Base-by-base conservation (phyloP, 1,139 yeast genomes). In the Debaryomyces sp. region DNA sequence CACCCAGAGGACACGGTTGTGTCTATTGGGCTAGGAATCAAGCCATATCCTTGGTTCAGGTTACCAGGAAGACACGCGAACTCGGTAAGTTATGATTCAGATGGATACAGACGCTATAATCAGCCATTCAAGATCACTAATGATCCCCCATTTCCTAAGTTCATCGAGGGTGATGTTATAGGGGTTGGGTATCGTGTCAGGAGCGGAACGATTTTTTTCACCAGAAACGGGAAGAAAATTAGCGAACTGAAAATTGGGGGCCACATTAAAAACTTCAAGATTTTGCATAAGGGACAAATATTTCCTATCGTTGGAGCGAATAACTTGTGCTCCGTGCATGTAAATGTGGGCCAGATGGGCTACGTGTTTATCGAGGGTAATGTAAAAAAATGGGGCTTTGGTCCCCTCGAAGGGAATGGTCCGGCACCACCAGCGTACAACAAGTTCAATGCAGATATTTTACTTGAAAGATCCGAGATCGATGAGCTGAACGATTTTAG, bases 191-290 rank as follows among this genome's bases (percentile, higher is more conserved):
- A 84, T 55, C 71, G 87, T 54, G 77, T 81, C 4, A 69, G 82
- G 49, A 70, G 82, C 44, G 87, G 89, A 4, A 80, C 88, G 0
- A 72, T 85, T 0, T 85, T 85, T 56, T 84, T 84, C 68, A 85
- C 91, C 0, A 68, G 88, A 54, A 85, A 85, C 57, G 90, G 90
- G 26, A 84, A 84, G 61, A 84, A 84, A 59, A 63, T 85, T 29
- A 81, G 82, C 48, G 94, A 87, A 62, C 79, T 83, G 48, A 75
- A 79, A 46, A 66, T 85, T 24, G 92, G 92, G 3, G 94, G 92
- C 0, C 89, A 86, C 58, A 74, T 85, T 33, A 82, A 70, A 55
- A 66, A 71, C 48, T 73, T 75, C 58, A 73, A 67, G 48, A 60
- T 70, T 9, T 67, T 71, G 2, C 59, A 67, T 33, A 62, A 63